Conservation (phyloP, 1,284 basidiomycete genomes). For the Cryptococcus jaspeensis region DNA sequence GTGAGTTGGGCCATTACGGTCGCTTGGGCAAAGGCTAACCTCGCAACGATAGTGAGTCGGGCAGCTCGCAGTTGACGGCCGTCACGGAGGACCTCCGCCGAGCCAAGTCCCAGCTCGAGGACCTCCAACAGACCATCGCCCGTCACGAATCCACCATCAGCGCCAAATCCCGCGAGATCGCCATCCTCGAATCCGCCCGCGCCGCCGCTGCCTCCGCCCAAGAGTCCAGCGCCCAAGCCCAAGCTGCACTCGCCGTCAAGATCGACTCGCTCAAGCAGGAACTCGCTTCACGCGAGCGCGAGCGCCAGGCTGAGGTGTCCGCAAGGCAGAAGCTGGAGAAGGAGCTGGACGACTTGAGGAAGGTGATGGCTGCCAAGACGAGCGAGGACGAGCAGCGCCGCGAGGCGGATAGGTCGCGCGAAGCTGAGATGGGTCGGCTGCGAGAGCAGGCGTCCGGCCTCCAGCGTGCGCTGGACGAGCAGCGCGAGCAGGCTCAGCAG, state of each 20-base stretch:
- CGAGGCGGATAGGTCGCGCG: conserved; percentile 83
- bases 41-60: conserved; percentile 58
- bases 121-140: conserved; percentile 55
- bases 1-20: conserved; percentile 54
- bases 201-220: conserved; percentile 52
- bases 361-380: conserved; percentile 76
- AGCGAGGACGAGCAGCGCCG: conserved; percentile 79
- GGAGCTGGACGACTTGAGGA: conserved; percentile 82
- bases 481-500: conserved; percentile 36
- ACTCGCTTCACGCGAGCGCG: conserved; percentile 63
- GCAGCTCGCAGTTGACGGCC: conserved; percentile 61
- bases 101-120: conserved; percentile 73
- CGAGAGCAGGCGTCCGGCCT: conserved; percentile 61
- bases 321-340: conserved; percentile 66
- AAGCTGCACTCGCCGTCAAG: conserved; percentile 65
- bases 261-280: conserved; percentile 69
- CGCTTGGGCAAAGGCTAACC: not conserved
- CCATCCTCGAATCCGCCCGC: conserved; percentile 62
- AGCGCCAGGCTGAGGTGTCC: conserved; percentile 59
- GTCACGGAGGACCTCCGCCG: conserved; percentile 68
- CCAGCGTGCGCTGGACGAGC: conserved; percentile 37
- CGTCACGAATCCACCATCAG: conserved; percentile 68
- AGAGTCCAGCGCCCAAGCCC: conserved; percentile 43
- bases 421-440: conserved; percentile 73
- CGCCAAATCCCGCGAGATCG: conserved; percentile 72